Percentiles rank a stretch among this genome's conserved stretches.
Evolutionary conservation across 1,139 yeast species (phyloP).

Genomic region (Yamadazyma trypodendri): DNA sequence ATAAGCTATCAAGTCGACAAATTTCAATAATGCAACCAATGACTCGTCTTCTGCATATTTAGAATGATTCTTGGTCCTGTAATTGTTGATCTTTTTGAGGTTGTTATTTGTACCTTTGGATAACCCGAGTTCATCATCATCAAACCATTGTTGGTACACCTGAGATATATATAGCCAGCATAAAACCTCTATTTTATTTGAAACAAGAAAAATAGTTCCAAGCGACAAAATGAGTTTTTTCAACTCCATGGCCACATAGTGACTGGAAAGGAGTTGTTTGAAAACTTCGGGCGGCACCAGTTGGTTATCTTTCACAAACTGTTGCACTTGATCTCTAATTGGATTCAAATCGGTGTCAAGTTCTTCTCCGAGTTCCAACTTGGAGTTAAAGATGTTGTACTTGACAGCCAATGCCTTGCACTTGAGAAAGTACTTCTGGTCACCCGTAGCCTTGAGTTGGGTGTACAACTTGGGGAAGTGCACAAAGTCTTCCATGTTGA

Average conservation of each 20-base stretch:
- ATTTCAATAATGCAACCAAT: background rate
- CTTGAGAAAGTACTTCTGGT: background rate
- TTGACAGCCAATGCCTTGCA: conserved; percentile 3
- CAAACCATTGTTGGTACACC: conserved; percentile 15
- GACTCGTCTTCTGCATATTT: conserved; percentile 4
- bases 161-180: conserved; percentile 13
- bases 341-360: conserved; percentile 5
- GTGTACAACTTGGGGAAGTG: conserved; percentile 14
- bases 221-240: conserved; percentile 6
- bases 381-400: conserved; percentile 4
- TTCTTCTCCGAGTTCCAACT: background rate
- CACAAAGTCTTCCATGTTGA: conserved; percentile 11
- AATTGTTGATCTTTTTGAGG: conserved; percentile 10
- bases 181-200: conserved; percentile 9
- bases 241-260: conserved; percentile 13
- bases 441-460: conserved; percentile 8
- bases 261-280: conserved; percentile 9
- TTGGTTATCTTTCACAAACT: conserved; percentile 8
- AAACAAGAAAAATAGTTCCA: conserved; percentile 6
- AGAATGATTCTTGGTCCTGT: conserved; percentile 3
- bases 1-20: conserved; percentile 4
- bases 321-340: conserved; percentile 4
- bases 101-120: conserved; percentile 7
- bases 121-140: conserved; percentile 8
- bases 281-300: conserved; percentile 2